Evolutionary conservation across 352 stramenopile genomes (phyloP).

Genomic region (Globisporangium okanoganense): DNA sequence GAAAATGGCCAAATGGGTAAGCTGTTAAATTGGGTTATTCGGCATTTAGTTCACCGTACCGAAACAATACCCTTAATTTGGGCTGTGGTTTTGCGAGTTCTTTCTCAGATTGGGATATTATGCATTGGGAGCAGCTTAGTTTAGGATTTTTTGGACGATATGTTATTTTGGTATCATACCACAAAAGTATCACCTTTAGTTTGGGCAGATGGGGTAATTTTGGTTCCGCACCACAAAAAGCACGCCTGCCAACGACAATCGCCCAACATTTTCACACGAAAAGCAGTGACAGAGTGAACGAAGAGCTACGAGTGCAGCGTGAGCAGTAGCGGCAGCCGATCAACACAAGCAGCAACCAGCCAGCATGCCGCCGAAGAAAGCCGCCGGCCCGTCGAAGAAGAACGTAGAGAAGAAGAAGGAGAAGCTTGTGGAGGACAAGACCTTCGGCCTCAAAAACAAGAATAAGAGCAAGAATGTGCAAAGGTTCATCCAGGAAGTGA

Average conservation of each 20-base stretch:
- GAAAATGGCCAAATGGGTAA: no score
- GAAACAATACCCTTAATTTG: no score
- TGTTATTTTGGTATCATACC: no score
- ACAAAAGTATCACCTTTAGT: no score
- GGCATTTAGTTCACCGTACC: no score
- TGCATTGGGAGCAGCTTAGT: no score
- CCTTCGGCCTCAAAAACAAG: conserved; percentile 99
- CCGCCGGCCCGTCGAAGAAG: conserved; percentile 75
- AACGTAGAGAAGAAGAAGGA: conserved; percentile 88
- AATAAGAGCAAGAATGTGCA: conserved; percentile 98
- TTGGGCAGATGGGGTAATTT: no score
- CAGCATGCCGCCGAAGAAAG: conserved; percentile 80
- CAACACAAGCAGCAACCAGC: not conserved
- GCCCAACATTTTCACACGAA: not conserved
- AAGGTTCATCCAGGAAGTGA: conserved; percentile 89
- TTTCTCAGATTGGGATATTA: no score
- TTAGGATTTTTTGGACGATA: no score
- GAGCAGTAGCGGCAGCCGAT: not conserved
- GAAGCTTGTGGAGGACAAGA: conserved; percentile 97
- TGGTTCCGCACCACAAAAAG: not conserved
- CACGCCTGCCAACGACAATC: not conserved
- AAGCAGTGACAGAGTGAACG: not conserved
- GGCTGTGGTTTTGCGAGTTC: no score
- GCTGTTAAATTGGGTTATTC: no score
- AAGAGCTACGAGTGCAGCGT: not conserved